Evolutionary conservation across 768 basidiomycete species (phyloP).

Genomic region (Roridomyces roridus): DNA sequence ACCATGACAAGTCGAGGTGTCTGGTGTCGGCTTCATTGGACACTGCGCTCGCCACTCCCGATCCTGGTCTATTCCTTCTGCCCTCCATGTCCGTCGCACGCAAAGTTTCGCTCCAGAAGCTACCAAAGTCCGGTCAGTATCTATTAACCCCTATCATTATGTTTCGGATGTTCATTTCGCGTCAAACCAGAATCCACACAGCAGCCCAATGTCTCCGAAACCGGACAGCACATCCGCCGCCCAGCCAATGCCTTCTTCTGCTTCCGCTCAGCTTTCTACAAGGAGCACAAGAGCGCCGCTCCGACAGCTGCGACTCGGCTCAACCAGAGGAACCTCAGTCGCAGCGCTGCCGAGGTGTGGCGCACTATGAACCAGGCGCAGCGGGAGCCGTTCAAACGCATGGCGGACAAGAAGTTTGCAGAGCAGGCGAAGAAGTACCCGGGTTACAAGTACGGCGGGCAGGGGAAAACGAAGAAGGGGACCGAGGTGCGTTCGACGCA

Average conservation of each 20-base stretch:
- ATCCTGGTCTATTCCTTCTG: too few species aligned
- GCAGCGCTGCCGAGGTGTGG: conserved; percentile 70
- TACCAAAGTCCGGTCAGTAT: too few species aligned
- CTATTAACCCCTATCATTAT: too few species aligned
- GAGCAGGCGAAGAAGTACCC: conserved; percentile 53
- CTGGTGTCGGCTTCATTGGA: too few species aligned
- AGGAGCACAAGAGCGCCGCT: conserved; percentile 15
- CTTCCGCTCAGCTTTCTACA: conserved; percentile 53
- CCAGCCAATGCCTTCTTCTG: conserved; percentile 65
- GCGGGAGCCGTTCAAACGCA: conserved; percentile 41
- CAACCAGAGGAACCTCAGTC: conserved; percentile 54
- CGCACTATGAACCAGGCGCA: conserved; percentile 44
- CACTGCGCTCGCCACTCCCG: too few species aligned
- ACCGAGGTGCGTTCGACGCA: too few species aligned
- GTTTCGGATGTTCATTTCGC: too few species aligned
- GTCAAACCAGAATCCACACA: too few species aligned
- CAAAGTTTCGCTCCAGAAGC: too few species aligned
- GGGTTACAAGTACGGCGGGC: conserved; percentile 49
- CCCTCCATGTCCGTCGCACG: too few species aligned
- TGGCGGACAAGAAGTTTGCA: conserved; percentile 48
- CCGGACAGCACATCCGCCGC: conserved; percentile 52
- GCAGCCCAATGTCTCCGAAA: too few species aligned
- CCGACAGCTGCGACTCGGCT: background rate
- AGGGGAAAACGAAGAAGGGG: conserved; percentile 12
- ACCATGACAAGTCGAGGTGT: too few species aligned